phyloP scores from a whole-genome alignment of 805 yeast genomes.

The Schizosaccharomyces lindneri region DNA sequence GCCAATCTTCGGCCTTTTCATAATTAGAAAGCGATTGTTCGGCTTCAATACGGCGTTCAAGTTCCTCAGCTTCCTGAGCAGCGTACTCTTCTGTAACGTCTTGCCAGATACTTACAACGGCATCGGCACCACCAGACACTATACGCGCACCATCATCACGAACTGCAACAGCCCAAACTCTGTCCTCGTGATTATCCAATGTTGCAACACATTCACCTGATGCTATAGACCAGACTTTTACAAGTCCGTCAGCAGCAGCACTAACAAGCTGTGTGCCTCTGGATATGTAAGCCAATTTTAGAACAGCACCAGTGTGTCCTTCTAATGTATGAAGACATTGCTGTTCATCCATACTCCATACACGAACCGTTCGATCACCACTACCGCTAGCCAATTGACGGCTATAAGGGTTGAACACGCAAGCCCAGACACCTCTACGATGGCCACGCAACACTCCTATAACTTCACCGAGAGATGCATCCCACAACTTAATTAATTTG shows the following conservation, averaged over 20 bases:
- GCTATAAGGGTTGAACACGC: slow-evolving; percentile 57
- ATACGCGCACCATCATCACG: slow-evolving; percentile 42
- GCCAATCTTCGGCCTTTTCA: slow-evolving; percentile 54
- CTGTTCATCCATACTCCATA: slow-evolving; percentile 68
- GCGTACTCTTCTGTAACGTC: slow-evolving; percentile 61
- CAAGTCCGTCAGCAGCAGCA: slow-evolving; percentile 83
- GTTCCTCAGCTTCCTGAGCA: slow-evolving; percentile 24
- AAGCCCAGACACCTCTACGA: slow-evolving; percentile 85
- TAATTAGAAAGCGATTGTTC: slow-evolving; percentile 69
- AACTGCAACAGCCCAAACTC: slow-evolving; percentile 73
- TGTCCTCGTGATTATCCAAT: slow-evolving; percentile 70
- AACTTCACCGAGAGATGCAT: slow-evolving; percentile 60
- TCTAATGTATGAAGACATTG: slow-evolving; percentile 63
- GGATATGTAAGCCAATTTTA: slow-evolving; percentile 48
- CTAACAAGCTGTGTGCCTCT: slow-evolving; percentile 37
- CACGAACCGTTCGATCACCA: slow-evolving; percentile 73
- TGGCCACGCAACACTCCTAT: slow-evolving; percentile 72
- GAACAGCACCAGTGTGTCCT: slow-evolving; percentile 84
- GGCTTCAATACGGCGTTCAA: slow-evolving; percentile 47
- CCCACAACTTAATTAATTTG: slow-evolving; percentile 78
- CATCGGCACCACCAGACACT: slow-evolving; percentile 85
- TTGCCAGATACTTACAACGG: slow-evolving; percentile 67
- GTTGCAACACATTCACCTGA: slow-evolving; percentile 63
- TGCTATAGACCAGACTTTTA: slow-evolving; percentile 68
- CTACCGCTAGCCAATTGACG: slow-evolving; percentile 58